A percentile compares a stretch with the other conserved stretches of the same genome.
phyloP scores from a whole-genome alignment of 306 rosid genomes.

The Cicer bijugum region DNA sequence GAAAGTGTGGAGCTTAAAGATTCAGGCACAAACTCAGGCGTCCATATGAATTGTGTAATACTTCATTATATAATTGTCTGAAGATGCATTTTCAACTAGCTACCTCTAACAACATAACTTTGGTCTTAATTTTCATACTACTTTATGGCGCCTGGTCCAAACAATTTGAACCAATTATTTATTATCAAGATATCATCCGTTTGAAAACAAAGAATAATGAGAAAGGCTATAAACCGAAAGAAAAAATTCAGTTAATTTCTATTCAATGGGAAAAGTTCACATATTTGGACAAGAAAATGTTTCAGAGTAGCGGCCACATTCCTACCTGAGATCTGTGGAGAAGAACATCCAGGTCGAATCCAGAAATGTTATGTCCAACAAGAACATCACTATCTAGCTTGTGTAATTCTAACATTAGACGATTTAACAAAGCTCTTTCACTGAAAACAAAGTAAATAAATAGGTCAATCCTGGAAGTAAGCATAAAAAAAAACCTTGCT shows the following conservation, averaged over 20 bases:
- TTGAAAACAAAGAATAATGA: slow-evolving; percentile 13
- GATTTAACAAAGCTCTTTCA: slow-evolving; percentile 87
- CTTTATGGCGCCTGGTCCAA: slow-evolving; percentile 4
- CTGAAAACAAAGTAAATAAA: slow-evolving; percentile 57
- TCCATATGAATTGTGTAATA: slow-evolving; percentile 18
- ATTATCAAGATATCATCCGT: slow-evolving; percentile 19
- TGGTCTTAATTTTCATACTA: slow-evolving; percentile 31
- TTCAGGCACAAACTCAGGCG: slow-evolving; percentile 17
- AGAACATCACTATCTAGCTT: slow-evolving; percentile 90
- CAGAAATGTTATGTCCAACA: slow-evolving; percentile 96
- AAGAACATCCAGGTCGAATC: slow-evolving; percentile 92
- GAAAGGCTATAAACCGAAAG: slow-evolving; percentile 28
- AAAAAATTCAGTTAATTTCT: slow-evolving; percentile 29
- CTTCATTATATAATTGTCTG: slow-evolving; percentile 9
- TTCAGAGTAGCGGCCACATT: background rate
- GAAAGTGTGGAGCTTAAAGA: slow-evolving; percentile 14
- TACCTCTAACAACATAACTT: slow-evolving; percentile 14
- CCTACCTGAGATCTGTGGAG: slow-evolving; percentile 94
- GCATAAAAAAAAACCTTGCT: slow-evolving; percentile 15
- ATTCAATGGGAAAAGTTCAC: slow-evolving; percentile 7
- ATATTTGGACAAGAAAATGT: slow-evolving; percentile 30
- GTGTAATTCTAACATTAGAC: slow-evolving; percentile 78
- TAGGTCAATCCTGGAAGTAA: slow-evolving; percentile 44
- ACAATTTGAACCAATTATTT: slow-evolving; percentile 37
- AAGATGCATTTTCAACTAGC: slow-evolving; percentile 32